Base-by-base conservation (phyloP, 495 filamentous ascomycete species). In the Apodospora peruviana region DNA sequence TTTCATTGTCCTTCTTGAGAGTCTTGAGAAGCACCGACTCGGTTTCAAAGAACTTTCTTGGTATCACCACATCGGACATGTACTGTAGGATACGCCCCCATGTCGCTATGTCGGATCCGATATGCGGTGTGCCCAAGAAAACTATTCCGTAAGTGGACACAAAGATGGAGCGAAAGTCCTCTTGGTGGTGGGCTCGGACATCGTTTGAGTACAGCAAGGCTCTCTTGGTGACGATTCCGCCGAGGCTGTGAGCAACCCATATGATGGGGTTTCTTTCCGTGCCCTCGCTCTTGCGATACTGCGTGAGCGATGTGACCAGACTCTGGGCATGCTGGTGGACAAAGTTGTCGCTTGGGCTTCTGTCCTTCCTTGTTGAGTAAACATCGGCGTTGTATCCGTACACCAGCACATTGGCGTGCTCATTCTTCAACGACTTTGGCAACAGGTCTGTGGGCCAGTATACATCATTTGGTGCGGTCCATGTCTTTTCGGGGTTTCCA, bases 371-470 rank as follows among this genome's bases (percentile, higher is more conserved):
- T 25, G 63, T 70, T 16, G 66, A 74, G 35, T 81, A 80, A 24
- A 91, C 85, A 56, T 88, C 83, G 39, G 87, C 84, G 58, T 95
- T 88, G 61, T 93, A 95, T 3, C 89, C 89, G 59, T 91, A 94
- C 5, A 86, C 85, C 42, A 95, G 65, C 32, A 95, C 78, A 25
- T 90, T 78, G 18, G 83, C 81, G 46, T 78, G 80, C 40, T 76
- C 73, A 20, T 76, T 64, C 35, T 77, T 80, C 5, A 87, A 65
- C 9, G 85, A 73, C 1, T 68, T 65, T 0, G 88, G 89, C 7
- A 94, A 72, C 10, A 94, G 73, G 52, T 91, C 82, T 12, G 74
- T 65, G 0, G 88, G 85, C 89, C 89, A 93, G 68, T 87, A 88
- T 34, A 81, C 77, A 36, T 79, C 79, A 34, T 77, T 73, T 36